These are phyloP conservation scores for Herpetomonas tarakana DNA, from an alignment of 208 protist species.

Conservation along the genomic window DNA sequence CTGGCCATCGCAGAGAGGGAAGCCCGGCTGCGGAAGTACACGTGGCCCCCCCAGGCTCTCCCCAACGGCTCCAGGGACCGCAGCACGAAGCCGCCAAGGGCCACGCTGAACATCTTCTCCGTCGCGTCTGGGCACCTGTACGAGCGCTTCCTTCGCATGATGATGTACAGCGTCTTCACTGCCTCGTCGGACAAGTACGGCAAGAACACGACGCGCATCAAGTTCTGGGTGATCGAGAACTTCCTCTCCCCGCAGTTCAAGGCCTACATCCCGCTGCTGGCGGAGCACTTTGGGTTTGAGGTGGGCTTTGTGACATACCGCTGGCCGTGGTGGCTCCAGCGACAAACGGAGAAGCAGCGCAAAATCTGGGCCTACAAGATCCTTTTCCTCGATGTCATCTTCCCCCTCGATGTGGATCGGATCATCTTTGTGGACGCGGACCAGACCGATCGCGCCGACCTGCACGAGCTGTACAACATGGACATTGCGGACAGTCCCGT, in stretches of 20 bases:
- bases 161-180: conserved; percentile 97
- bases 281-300: conserved; percentile 92
- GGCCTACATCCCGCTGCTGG: conserved; percentile 84
- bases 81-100: conserved; percentile 21
- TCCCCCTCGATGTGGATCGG: conserved; percentile 95
- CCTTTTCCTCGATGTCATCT: conserved; percentile 99
- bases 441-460: conserved; percentile 88
- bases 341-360: conserved; percentile 97
- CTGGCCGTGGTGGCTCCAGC: conserved; percentile 97
- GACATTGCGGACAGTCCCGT: conserved; percentile 93
- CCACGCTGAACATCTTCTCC: conserved; percentile 98
- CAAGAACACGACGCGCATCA: conserved; percentile 88
- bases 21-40: conserved; percentile 13
- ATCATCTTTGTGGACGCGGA: conserved; percentile 99
- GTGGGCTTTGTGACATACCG: conserved; percentile 96
- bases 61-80: conserved; percentile 5
- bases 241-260: conserved; percentile 98
- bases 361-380: conserved; percentile 99
- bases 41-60: conserved; percentile 31
- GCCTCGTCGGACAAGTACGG: conserved; percentile 80
- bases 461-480: conserved; percentile 96
- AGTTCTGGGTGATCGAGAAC: conserved; percentile 99
- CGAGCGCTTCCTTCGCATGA: conserved; percentile 98
- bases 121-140: conserved; percentile 98
- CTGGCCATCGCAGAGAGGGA: conserved; percentile 15